These are phyloP conservation scores for Ogataea methanolica DNA, from an alignment of 805 yeast species.

Conservation along the genomic window DNA sequence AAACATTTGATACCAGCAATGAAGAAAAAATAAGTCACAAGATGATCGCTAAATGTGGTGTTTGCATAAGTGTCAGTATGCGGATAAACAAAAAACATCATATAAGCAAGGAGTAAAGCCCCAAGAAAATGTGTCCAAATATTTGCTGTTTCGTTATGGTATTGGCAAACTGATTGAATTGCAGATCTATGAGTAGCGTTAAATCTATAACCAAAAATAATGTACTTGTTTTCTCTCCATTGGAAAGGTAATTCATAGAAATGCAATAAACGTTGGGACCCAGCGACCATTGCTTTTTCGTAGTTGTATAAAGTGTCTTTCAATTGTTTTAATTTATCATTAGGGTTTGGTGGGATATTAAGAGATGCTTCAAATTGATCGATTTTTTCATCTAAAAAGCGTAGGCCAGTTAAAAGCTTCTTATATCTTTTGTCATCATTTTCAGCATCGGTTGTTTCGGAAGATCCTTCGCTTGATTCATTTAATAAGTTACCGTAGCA, in stretches of 20 bases:
- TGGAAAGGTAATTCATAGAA: constrained; percentile 86
- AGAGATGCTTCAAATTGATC: constrained; percentile 34
- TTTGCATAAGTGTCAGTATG: constrained; percentile 43
- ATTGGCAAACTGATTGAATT: constrained; percentile 49
- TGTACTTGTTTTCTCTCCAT: constrained; percentile 90
- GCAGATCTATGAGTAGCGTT: constrained; percentile 59
- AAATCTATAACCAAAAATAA: constrained; percentile 82
- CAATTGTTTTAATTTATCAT: constrained; percentile 24
- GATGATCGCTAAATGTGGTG: constrained; percentile 36
- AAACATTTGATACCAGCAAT: constrained; percentile 74
- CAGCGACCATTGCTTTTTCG: constrained; percentile 40
- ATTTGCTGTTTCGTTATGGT: constrained; percentile 87
- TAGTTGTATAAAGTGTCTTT: constrained; percentile 41
- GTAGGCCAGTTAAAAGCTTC: constrained; percentile 32
- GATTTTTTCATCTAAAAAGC: constrained; percentile 36
- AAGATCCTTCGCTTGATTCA: neutral
- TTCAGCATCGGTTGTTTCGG: neutral
- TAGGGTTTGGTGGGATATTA: constrained; percentile 25
- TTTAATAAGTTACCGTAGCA: constrained; percentile 22
- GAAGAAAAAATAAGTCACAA: constrained; percentile 60
- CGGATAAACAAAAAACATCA: constrained; percentile 64
- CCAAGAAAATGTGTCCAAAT: constrained; percentile 92
- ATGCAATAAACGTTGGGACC: constrained; percentile 50
- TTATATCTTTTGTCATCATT: constrained; percentile 23
- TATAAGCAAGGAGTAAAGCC: constrained; percentile 48